phyloP scores from a whole-genome alignment of 306 rosid species.

The Ceratonia siliqua region DNA sequence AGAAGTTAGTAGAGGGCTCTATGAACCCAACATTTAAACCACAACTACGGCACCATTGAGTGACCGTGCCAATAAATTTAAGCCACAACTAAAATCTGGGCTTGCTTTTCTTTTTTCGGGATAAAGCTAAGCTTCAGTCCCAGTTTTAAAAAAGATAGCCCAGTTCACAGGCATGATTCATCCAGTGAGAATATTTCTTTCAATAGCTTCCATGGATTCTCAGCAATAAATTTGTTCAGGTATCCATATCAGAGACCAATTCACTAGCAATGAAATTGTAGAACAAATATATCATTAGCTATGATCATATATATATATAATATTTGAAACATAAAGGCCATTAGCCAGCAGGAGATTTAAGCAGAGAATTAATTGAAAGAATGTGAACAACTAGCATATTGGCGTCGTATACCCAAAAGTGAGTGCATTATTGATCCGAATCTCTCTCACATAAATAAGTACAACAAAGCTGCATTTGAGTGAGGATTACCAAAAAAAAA shows the following conservation, averaged over 20 bases:
- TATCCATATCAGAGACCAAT: neutral
- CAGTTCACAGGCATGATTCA: too few species aligned
- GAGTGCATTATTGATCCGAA: slow-evolving; percentile 17
- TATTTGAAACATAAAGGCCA: neutral
- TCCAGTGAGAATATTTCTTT: neutral
- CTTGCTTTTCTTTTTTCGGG: neutral
- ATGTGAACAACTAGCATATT: neutral
- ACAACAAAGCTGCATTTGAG: slow-evolving; percentile 3
- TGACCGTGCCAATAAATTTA: neutral
- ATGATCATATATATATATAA: too few species aligned
- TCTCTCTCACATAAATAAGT: slow-evolving; percentile 36
- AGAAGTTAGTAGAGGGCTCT: slow-evolving; percentile 23
- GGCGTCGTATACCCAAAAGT: neutral
- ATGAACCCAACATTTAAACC: too few species aligned
- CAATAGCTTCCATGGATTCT: neutral
- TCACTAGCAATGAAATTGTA: too few species aligned
- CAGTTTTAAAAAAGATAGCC: neutral
- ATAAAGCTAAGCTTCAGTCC: too few species aligned
- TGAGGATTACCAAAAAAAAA: slow-evolving; percentile 15
- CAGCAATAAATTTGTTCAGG: neutral
- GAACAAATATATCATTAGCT: neutral
- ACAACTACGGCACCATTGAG: neutral
- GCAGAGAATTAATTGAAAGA: neutral
- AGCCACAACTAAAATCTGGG: slow-evolving; percentile 15
- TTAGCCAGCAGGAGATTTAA: neutral